Evolutionary conservation across 2,329 filamentous ascomycete genomes (phyloP), one percentile per base, ranked within the genome.

Genomic region (Xylariaceae sp.): DNA sequence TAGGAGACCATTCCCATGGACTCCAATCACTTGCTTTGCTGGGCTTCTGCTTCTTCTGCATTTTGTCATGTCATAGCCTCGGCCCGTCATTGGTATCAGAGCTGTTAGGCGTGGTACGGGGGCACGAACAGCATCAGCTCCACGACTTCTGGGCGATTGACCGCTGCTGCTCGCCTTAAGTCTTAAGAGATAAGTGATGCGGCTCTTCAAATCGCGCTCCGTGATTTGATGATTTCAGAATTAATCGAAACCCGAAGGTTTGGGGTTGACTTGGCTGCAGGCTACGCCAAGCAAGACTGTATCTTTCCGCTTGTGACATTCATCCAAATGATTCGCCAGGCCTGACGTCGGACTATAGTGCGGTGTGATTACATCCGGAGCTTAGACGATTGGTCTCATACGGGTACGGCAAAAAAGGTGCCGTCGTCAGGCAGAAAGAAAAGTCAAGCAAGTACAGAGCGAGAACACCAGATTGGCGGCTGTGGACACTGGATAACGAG

Each of bases 51-150:
- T 60, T 60, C 44, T 60, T 59, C 53, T 59, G 60, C 64, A 66
- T 66, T 59, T 60, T 66, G 59, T 58, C 64, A 66, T 66, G 45
- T 63, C 65, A 58, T 52, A 58, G 48, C 51, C 53, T 47, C 53
- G 44, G 38, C 44, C 53, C 56, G 50, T 61, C 55, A 62, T 62
- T 54, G 52, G 59, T 51, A 55, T 55, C 46, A 17, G 41, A 53
- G 42, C 54, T 36, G 50, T 51, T 42, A 56, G 57, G 46, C 51
- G 44, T 54, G 51, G 51, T 45, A 51, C 55, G 50, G 53, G 52
- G 50, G 56, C 53, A 59, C 54, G 50, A 55, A 50, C 43, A 48
- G 33, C 45, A 55, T 54, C 46, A 53, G 55, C 55, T 58, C 55
- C 52, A 55, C 55, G 56, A 52, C 48, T 57, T 48, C 49, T 42